A percentile compares a stretch with the other conserved stretches of the same genome.
These are phyloP conservation scores for Vaccinium corymbosum DNA, from an alignment of 148 eudicot genomes.

Conservation along the genomic window DNA sequence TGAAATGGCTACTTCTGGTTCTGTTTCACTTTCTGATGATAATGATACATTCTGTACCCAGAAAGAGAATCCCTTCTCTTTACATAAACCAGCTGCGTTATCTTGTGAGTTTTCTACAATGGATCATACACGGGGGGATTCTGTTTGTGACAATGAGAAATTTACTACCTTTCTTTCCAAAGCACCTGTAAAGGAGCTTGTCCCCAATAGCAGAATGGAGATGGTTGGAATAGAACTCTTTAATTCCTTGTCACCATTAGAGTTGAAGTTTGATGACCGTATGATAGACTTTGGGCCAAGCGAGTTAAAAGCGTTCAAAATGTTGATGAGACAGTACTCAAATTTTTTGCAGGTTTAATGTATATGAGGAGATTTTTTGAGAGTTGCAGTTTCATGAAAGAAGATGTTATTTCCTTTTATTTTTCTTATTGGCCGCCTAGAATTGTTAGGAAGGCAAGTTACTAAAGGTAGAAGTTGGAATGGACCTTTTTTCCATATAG, in stretches of 20 bases:
- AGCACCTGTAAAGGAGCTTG: conserved; percentile 18
- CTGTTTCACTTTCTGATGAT: conserved; percentile 59
- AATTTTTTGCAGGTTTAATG: conserved; percentile 24
- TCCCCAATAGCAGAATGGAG: conserved; percentile 3
- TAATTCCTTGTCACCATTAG: conserved; percentile 32
- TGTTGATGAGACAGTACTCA: conserved; percentile 24
- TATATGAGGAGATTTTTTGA: neutral
- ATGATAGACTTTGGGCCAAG: conserved; percentile 17
- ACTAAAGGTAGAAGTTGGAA: neutral
- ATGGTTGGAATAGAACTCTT: conserved; percentile 30
- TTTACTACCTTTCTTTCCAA: conserved; percentile 31
- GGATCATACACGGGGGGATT: conserved; percentile 16
- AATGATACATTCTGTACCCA: conserved; percentile 31
- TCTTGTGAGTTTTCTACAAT: conserved; percentile 16
- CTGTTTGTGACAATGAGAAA: conserved; percentile 22
- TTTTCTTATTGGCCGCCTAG: neutral
- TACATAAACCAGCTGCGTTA: conserved; percentile 40
- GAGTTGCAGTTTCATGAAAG: conserved; percentile 3
- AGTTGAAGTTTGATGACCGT: conserved; percentile 30
- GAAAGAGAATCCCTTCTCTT: conserved; percentile 23
- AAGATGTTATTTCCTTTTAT: neutral
- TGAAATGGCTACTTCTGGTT: conserved; percentile 25
- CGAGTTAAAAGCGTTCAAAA: conserved; percentile 18
- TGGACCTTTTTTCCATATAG: neutral
- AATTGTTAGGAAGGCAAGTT: neutral